Evolutionary conservation across 106 monocot species (phyloP).

Genomic region (Dendrobium officinale): DNA sequence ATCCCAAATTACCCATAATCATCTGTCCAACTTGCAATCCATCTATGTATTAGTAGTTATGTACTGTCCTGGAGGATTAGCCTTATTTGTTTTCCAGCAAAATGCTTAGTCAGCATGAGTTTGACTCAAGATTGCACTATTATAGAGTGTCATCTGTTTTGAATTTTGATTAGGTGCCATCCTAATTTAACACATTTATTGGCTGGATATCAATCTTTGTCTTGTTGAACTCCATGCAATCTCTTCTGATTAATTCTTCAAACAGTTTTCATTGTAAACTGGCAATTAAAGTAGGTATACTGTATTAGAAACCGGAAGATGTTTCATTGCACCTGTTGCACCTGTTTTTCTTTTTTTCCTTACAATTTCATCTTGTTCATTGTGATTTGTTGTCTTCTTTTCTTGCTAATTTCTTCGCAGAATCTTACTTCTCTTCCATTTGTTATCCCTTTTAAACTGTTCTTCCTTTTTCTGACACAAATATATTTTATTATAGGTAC

Average conservation of each 20-base stretch:
- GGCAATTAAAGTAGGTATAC: background rate
- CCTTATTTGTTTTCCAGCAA: background rate
- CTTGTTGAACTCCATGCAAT: background rate
- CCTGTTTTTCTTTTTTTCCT: background rate
- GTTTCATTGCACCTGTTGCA: background rate
- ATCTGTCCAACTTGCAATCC: background rate
- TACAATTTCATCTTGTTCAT: background rate
- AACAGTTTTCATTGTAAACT: background rate
- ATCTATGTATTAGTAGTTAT: background rate
- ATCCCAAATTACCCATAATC: background rate
- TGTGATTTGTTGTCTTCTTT: background rate
- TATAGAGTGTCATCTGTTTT: too few species aligned
- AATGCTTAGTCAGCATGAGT: background rate
- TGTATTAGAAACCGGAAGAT: background rate
- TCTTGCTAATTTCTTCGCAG: background rate
- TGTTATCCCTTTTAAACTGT: background rate
- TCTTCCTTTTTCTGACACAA: background rate
- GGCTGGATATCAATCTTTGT: background rate
- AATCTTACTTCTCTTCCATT: background rate
- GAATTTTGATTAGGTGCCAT: too few species aligned
- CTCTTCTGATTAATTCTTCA: background rate
- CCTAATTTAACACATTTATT: background rate
- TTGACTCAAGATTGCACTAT: background rate
- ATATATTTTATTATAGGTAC: conserved; percentile 41
- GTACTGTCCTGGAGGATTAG: background rate